Percentiles rank a stretch among this genome's conserved stretches.
Conservation (phyloP, 495 filamentous ascomycete species). For the Apiosordaria backusii region DNA sequence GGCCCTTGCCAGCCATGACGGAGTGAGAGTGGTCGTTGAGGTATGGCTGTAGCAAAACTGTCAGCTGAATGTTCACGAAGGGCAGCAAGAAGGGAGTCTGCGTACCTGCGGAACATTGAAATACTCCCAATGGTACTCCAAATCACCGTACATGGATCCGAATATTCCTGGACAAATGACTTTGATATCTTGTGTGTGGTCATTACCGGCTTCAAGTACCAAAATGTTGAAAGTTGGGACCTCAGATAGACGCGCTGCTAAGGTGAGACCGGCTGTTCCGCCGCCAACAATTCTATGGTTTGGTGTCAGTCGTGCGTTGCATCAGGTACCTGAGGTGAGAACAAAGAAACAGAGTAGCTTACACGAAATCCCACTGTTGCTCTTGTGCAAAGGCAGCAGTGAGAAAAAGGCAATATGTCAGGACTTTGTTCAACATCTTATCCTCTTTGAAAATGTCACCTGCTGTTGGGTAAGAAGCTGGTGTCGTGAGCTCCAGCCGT, state of each 20-base stretch:
- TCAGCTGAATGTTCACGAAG: too few relatives aligned
- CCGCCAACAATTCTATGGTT: slow-evolving; percentile 32
- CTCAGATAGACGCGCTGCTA: slow-evolving; percentile 48
- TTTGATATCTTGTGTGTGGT: slow-evolving; percentile 16
- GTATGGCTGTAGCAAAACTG: too few relatives aligned
- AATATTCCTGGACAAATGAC: slow-evolving; percentile 29
- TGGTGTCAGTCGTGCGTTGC: not conserved
- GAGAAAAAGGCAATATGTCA: not conserved
- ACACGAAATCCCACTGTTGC: not conserved
- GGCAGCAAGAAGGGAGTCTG: too few relatives aligned
- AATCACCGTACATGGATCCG: slow-evolving; percentile 21
- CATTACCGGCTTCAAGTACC: slow-evolving; percentile 45
- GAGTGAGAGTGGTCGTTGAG: not conserved
- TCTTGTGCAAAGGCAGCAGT: not conserved
- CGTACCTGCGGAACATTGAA: slow-evolving; percentile 22
- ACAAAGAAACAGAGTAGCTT: too few relatives aligned
- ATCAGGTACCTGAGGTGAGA: not conserved
- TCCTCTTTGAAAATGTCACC: not conserved
- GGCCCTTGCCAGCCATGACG: slow-evolving; percentile 23
- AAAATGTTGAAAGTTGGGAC: slow-evolving; percentile 37
- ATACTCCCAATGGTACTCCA: slow-evolving; percentile 25
- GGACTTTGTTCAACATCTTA: not conserved
- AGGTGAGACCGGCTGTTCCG: slow-evolving; percentile 47
- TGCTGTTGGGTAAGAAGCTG: not conserved
- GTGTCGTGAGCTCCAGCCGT: too few relatives aligned